Percentiles rank a stretch among this genome's conserved stretches.
These are phyloP conservation scores for Kingdonia uniflora DNA, from an alignment of 164 flowering plant species.

Conservation along the genomic window DNA sequence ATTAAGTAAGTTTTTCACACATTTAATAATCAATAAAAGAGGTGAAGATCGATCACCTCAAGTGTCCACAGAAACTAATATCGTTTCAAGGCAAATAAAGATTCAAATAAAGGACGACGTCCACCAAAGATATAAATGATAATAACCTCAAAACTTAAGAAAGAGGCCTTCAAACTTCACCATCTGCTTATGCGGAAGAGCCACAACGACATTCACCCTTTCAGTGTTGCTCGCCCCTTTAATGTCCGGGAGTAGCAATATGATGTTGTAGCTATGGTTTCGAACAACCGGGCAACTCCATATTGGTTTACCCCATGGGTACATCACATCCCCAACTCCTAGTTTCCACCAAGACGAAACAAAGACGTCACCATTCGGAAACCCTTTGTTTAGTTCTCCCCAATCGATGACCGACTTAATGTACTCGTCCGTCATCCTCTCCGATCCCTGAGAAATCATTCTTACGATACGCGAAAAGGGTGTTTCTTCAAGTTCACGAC, in stretches of 20 bases:
- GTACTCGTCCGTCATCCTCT: constrained; percentile 55
- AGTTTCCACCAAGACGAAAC: constrained; percentile 73
- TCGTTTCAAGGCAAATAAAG: no score
- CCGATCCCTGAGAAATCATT: constrained; percentile 39
- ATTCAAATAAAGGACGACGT: no score
- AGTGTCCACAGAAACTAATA: no score
- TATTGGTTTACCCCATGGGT: constrained; percentile 65
- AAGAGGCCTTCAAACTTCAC: constrained; percentile 31
- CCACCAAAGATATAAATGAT: no score
- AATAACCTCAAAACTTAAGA: constrained; percentile 19
- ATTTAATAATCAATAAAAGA: no score
- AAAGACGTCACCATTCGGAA: constrained; percentile 55
- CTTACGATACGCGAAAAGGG: constrained; percentile 35
- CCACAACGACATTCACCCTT: constrained; percentile 30
- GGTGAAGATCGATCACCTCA: no score
- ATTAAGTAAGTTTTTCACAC: no score
- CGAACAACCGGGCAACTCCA: constrained; percentile 49
- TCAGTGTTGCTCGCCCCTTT: constrained; percentile 3
- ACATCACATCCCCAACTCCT: constrained; percentile 46
- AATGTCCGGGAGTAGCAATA: constrained; percentile 43
- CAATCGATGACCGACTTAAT: constrained; percentile 60
- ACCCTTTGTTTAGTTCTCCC: constrained; percentile 54
- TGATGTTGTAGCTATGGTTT: constrained; percentile 36
- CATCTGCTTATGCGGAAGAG: constrained; percentile 21
- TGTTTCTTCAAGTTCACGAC: constrained; percentile 28